Evolutionary conservation across 1,284 basidiomycete genomes (phyloP).

Genomic region (Mycosarcoma mackinlayi): DNA sequence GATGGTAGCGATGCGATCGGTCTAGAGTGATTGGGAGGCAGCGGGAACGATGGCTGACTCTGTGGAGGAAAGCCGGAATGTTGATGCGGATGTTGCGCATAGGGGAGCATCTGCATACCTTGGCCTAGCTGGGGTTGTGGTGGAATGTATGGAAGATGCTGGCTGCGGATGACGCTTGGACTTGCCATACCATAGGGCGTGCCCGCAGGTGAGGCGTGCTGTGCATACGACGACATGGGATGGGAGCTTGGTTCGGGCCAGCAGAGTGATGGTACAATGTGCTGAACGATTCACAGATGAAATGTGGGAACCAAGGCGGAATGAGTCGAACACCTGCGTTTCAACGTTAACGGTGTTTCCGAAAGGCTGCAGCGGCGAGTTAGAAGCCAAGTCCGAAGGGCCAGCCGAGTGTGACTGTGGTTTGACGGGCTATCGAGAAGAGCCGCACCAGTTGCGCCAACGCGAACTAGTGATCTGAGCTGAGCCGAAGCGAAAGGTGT

Average conservation of each 20-base stretch:
- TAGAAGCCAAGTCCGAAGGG: too few species aligned
- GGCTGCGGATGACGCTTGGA: constrained; percentile 31
- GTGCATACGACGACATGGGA: constrained; percentile 36
- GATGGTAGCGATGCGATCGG: constrained; percentile 32
- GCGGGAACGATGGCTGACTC: constrained; percentile 17
- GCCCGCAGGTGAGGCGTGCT: constrained; percentile 34
- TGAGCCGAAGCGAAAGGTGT: too few species aligned
- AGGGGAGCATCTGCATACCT: constrained; percentile 6
- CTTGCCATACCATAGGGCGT: constrained; percentile 13
- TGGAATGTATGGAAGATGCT: constrained; percentile 28
- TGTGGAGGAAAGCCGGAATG: constrained; percentile 24
- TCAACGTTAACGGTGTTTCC: too few species aligned
- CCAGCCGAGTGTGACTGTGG: too few species aligned
- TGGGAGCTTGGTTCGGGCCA: constrained; percentile 3
- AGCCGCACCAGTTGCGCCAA: too few species aligned
- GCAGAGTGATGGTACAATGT: constrained; percentile 6
- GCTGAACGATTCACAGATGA: constrained; percentile 28
- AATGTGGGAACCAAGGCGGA: constrained; percentile 24
- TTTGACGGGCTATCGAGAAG: too few species aligned
- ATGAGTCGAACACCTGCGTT: too few species aligned
- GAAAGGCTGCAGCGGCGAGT: too few species aligned
- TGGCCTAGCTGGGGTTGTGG: constrained; percentile 16
- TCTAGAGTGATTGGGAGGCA: constrained; percentile 6
- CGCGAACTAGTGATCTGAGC: too few species aligned
- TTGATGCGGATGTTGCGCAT: constrained; percentile 23